A percentile compares a stretch with the other conserved stretches of the same genome.
These are phyloP conservation scores for Amanita inopinata DNA, from an alignment of 768 basidiomycete genomes.

Conservation along the genomic window DNA sequence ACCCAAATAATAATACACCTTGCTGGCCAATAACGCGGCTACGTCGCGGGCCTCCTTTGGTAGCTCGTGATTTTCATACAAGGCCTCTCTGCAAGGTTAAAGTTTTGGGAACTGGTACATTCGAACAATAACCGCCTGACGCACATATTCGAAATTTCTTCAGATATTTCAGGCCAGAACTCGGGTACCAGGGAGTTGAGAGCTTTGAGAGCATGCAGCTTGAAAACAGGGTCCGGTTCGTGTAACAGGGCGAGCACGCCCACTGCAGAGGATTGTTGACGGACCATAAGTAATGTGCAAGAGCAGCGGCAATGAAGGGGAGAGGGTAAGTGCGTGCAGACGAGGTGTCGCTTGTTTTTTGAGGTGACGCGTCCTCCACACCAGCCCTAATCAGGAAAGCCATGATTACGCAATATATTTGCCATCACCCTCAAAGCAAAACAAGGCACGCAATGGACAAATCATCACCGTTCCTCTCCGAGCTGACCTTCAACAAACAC, in stretches of 20 bases:
- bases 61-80: slow-evolving; percentile 80
- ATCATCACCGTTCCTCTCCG: slow-evolving; percentile 10
- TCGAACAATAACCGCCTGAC: slow-evolving; percentile 21
- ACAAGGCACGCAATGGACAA: not conserved
- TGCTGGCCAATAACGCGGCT: slow-evolving; percentile 91
- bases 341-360: slow-evolving; percentile 8
- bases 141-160: slow-evolving; percentile 83
- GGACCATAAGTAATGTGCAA: slow-evolving; percentile 43
- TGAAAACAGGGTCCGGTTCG: slow-evolving; percentile 81
- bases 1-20: slow-evolving; percentile 95
- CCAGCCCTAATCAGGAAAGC: slow-evolving; percentile 21
- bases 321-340: slow-evolving; percentile 14
- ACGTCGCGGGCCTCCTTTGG: slow-evolving; percentile 65
- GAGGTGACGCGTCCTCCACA: slow-evolving; percentile 37
- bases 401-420: slow-evolving; percentile 26
- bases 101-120: slow-evolving; percentile 8
- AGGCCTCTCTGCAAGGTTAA: slow-evolving; percentile 56
- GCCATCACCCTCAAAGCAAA: slow-evolving; percentile 22
- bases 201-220: slow-evolving; percentile 82
- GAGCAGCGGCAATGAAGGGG: slow-evolving; percentile 15
- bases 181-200: slow-evolving; percentile 80
- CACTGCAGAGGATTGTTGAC: slow-evolving; percentile 72
- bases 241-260: slow-evolving; percentile 87
- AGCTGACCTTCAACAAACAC: slow-evolving; percentile 10
- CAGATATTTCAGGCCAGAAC: slow-evolving; percentile 99